Conservation (phyloP, 352 stramenopile genomes). For the Globisporangium alternatum region DNA sequence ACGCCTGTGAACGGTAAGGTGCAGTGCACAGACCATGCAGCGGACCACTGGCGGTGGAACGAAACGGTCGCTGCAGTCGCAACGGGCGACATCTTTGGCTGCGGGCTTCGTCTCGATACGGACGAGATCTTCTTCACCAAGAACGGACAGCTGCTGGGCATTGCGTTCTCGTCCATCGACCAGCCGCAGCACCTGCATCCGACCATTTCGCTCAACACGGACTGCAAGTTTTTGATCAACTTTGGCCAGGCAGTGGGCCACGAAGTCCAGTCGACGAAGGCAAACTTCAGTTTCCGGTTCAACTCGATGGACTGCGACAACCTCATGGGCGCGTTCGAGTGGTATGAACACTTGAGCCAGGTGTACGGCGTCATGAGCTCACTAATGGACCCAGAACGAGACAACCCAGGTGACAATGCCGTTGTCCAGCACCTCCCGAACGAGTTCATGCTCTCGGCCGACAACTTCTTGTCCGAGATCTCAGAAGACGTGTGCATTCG, state of each 20-base stretch:
- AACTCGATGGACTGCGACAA: conserved; percentile 84
- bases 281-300: conserved; percentile 79
- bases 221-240: conserved; percentile 79
- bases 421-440: conserved; percentile 40
- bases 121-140: conserved; percentile 87
- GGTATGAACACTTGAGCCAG: conserved; percentile 83
- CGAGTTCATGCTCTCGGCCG: conserved; percentile 86
- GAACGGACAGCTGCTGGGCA: conserved; percentile 77
- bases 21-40: conserved; percentile 43
- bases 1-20: conserved; percentile 66
- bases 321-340: conserved; percentile 84
- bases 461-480: conserved; percentile 86
- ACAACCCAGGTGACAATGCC: conserved; percentile 10
- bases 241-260: conserved; percentile 44
- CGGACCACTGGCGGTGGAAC: conserved; percentile 74
- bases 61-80: conserved; percentile 42
- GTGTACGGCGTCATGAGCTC: conserved; percentile 86
- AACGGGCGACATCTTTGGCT: conserved; percentile 73
- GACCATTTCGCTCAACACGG: conserved; percentile 70
- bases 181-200: conserved; percentile 49
- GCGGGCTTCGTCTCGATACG: conserved; percentile 74
- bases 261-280: conserved; percentile 27
- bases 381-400: conserved; percentile 55
- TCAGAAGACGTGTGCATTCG: conserved; percentile 81
- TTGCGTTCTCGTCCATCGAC: conserved; percentile 72